These are phyloP conservation scores for Imleria badia DNA, from an alignment of 768 basidiomycete species.

Conservation along the genomic window DNA sequence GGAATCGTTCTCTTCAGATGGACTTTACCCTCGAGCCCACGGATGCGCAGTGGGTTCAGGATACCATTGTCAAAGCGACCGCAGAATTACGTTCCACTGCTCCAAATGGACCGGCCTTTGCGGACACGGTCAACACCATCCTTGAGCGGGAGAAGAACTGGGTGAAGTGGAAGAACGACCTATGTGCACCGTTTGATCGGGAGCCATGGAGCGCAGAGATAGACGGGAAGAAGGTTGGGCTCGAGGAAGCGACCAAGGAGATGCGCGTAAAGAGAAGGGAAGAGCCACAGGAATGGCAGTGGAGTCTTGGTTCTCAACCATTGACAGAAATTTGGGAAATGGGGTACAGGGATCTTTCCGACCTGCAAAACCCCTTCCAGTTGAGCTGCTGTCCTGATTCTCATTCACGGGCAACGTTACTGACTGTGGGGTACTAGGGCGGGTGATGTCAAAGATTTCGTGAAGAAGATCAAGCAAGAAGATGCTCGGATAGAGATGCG, in stretches of 20 bases:
- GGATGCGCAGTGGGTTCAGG: conserved; percentile 76
- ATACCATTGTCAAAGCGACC: conserved; percentile 55
- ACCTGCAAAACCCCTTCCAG: conserved; percentile 69
- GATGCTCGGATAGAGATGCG: conserved; percentile 60
- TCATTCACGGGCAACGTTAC: background rate
- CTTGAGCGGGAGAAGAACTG: conserved; percentile 86
- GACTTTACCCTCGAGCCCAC: conserved; percentile 71
- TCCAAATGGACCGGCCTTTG: conserved; percentile 74
- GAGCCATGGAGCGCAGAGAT: conserved; percentile 57
- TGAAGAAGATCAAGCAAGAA: conserved; percentile 67
- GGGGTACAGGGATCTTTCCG: conserved; percentile 65
- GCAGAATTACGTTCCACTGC: conserved; percentile 69
- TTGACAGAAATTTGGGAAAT: conserved; percentile 83
- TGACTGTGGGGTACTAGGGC: conserved; percentile 41
- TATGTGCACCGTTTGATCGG: conserved; percentile 78
- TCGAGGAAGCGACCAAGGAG: conserved; percentile 62
- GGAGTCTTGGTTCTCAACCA: conserved; percentile 64
- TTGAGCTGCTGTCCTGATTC: conserved; percentile 36
- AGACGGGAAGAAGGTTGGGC: conserved; percentile 48
- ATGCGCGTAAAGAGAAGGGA: conserved; percentile 54
- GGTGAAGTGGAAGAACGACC: conserved; percentile 86
- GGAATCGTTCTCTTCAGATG: conserved; percentile 81
- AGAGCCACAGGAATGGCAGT: conserved; percentile 60
- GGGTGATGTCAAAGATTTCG: conserved; percentile 72
- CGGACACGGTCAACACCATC: conserved; percentile 69